Evolutionary conservation across 495 filamentous ascomycete species (phyloP).

Genomic region (Hapsidospora chrysogenum): DNA sequence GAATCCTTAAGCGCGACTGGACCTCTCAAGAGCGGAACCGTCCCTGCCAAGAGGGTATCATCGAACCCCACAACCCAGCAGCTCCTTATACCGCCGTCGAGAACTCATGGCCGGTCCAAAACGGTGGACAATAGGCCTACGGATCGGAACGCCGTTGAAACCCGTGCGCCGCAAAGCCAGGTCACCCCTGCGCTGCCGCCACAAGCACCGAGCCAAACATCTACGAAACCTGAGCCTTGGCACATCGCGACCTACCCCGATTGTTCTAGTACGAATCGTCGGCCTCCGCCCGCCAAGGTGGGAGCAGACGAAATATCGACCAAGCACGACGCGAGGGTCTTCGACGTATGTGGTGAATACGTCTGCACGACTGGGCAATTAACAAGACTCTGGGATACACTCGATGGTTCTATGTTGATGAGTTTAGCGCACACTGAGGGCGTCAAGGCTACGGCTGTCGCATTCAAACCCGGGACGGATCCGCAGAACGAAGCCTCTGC

Average conservation of each 20-base stretch:
- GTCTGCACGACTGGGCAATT: conserved; percentile 72
- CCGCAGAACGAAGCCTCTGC: conserved; percentile 64
- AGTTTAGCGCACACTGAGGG: conserved; percentile 66
- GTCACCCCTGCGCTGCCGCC: no score
- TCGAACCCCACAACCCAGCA: conserved; percentile 31
- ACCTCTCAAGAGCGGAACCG: conserved; percentile 16
- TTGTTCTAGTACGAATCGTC: conserved; percentile 65
- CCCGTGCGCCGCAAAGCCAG: neutral
- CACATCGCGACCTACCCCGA: conserved; percentile 48
- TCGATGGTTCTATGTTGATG: conserved; percentile 65
- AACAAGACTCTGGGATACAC: conserved; percentile 74
- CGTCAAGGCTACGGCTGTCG: conserved; percentile 58
- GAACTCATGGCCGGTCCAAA: conserved; percentile 31
- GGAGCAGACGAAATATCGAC: conserved; percentile 63
- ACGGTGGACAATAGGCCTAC: conserved; percentile 23
- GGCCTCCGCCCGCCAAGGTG: conserved; percentile 55
- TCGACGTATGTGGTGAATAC: conserved; percentile 76
- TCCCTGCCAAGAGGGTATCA: conserved; percentile 24
- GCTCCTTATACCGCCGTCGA: conserved; percentile 13
- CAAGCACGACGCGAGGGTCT: conserved; percentile 66
- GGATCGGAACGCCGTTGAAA: neutral
- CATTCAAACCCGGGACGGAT: conserved; percentile 64
- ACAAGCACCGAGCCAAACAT: no score
- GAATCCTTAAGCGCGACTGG: no score
- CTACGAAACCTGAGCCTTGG: conserved; percentile 1